Evolutionary conservation across 495 filamentous ascomycete genomes (phyloP), one percentile per base, ranked within the genome.

Genomic region (Penicillium crystallinum): DNA sequence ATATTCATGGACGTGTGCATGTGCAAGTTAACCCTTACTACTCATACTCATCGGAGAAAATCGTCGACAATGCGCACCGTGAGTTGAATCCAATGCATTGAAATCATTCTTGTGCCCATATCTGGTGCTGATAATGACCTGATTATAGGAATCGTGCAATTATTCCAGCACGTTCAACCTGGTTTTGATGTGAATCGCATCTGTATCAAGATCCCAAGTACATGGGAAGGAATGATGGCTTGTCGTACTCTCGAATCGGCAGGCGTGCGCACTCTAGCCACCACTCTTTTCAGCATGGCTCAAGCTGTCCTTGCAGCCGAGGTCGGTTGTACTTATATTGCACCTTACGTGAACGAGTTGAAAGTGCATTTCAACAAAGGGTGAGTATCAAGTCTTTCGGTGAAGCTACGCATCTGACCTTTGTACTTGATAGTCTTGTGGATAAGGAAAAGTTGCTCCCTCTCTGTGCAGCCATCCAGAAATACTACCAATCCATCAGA

Each of bases 281-380:
- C 84, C 1, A 83, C 79, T 2, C 59, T 87, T 1, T 86, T 85
- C 53, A 79, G 77, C 15, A 64, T 83, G 33, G 65, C 74, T 34
- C 84, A 86, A 55, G 80, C 81, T 0, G 69, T 70, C 0, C 68
- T 84, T 0, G 82, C 82, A 15, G 77, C 68, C 2, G 77, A 80
- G 23, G 78, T 73, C 4, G 76, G 76, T 18, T 85, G 81, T 53
- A 72, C 72, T 0, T 85, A 84, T 51, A 74, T 85, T 33, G 78
- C 80, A 3, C 81, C 82, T 2, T 87, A 83, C 43, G 77, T 87
- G 42, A 82, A 87, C 45, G 81, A 86, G 43, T 61, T 87, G 18
- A 80, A 77, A 49, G 83, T 82, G 4, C 81, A 85, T 44, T 78
- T 86, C 49, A 75, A 81, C 15, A 46, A 66, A 7, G 72, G 66